phyloP scores from a whole-genome alignment of 2,329 filamentous ascomycete genomes.

The Aureobasidium pullulans region DNA sequence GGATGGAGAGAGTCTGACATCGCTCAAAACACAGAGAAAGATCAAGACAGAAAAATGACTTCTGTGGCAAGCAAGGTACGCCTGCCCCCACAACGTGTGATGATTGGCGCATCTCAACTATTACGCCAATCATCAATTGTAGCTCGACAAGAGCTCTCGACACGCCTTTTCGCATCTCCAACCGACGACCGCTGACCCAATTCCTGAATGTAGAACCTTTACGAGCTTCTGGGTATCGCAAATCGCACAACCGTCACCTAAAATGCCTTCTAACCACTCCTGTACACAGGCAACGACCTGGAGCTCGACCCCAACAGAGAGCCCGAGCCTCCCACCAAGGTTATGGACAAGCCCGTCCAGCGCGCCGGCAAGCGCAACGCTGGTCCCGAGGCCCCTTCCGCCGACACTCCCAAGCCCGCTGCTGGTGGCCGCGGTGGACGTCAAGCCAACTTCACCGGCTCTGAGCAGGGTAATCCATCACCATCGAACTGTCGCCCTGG shows the following conservation, averaged over 20 bases:
- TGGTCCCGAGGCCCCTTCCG: slow-evolving; percentile 60
- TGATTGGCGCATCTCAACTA: not conserved
- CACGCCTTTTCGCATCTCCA: not conserved
- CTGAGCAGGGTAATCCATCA: slow-evolving; percentile 71
- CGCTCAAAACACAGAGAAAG: slow-evolving; percentile 9
- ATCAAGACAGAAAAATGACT: slow-evolving; percentile 12
- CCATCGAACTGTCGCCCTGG: not conserved
- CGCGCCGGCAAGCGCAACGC: slow-evolving; percentile 83
- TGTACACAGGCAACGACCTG: slow-evolving; percentile 56
- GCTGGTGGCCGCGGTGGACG: slow-evolving; percentile 43
- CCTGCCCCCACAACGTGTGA: not conserved
- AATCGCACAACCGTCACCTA: slow-evolving; percentile 5
- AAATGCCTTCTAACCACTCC: slow-evolving; percentile 16
- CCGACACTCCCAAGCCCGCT: slow-evolving; percentile 30
- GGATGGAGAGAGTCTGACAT: slow-evolving; percentile 14
- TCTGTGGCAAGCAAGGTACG: slow-evolving; percentile 15
- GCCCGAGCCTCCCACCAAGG: slow-evolving; percentile 73
- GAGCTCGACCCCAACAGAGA: slow-evolving; percentile 62
- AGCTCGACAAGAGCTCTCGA: slow-evolving; percentile 1
- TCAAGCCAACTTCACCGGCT: slow-evolving; percentile 60
- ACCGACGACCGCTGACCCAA: slow-evolving; percentile 13
- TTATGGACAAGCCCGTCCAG: slow-evolving; percentile 73
- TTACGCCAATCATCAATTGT: not conserved
- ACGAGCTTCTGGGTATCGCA: slow-evolving; percentile 87
- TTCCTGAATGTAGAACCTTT: slow-evolving; percentile 66